Evolutionary conservation across 2,329 filamentous ascomycete genomes (phyloP), one percentile per base, ranked within the genome.

Genomic region (Cyphellophora europaea): DNA sequence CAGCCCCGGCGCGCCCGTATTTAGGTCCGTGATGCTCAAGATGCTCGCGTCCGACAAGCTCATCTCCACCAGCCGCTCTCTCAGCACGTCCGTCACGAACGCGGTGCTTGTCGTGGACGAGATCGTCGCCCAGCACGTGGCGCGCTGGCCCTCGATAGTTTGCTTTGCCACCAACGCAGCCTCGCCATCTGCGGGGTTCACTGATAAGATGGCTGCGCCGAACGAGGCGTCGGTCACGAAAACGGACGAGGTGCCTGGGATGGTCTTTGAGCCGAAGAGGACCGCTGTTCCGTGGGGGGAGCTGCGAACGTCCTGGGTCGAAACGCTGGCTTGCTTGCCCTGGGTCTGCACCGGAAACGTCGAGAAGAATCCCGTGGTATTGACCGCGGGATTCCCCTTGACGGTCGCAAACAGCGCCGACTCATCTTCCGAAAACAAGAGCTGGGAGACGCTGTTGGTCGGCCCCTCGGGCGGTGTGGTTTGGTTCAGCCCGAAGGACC

Each of bases 181-280:
- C 8, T 48, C 34, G 11, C 51, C 43, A 5, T 40, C 56, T 3
- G 35, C 30, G 0, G 44, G 30, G 30, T 69, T 57, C 14, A 73
- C 42, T 1, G 59, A 53, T 2, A 79, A 50, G 4, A 75, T 58
- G 0, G 62, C 66, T 0, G 56, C 67, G 5, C 75, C 75, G 35
- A 79, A 76, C 0, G 71, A 69, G 0, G 74, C 67, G 36, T 79
- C 75, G 0, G 74, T 72, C 0, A 63, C 64, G 40, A 79, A 72
- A 25, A 77, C 47, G 18, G 64, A 51, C 3, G 47, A 55, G 0
- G 59, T 61, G 0, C 56, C 58, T 1, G 66, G 66, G 21, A 77
- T 63, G 1, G 54, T 29, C 1, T 58, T 53, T 0, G 69, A 65
- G 5, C 74, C 74, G 42, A 77, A 77, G 1, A 77, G 62, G 0